Evolutionary conservation across 306 rosid genomes (phyloP), one percentile per base, ranked within the genome.

Genomic region (Cucumis hystrix): DNA sequence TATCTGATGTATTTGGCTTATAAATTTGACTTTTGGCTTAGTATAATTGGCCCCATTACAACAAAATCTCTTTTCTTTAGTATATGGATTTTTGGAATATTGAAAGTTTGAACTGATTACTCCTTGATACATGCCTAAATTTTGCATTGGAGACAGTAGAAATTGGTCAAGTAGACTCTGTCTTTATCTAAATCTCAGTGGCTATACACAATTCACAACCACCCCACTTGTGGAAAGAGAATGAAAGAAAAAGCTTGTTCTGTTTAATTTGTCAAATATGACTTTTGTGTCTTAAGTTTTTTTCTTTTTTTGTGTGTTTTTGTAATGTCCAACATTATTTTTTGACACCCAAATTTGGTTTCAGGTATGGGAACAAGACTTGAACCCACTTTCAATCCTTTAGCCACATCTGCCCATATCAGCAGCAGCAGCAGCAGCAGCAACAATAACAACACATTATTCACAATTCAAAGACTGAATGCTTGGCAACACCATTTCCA

Each of bases 301-400:
- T 70, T 35, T 75, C 49, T 57, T 39, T 57, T 43, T 57, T 43
- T 75, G 33, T 78, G 47, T 57, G 64, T 21, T 20, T 13, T 65
- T 17, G 47, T 68, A 33, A 33, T 58, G 59, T 70, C 49, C 66
- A 49, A 35, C 66, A 57, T 37, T 63, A 52, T 52, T 52, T 13
- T 69, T 49, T 69, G 58, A 75, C 52, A 72, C 49, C 73, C 54
- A 58, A 11, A 11, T 78, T 57, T 75, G 79, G 57, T 86, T 83
- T 55, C 97, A 92, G 98, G 91, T 75, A 95, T 92, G 99, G 99
- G 89, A 84, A 92, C 93, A 83, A 87, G 88, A 82, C 47, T 85
- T 85, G 93, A 95, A 76, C 82, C 79, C 83, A 80, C 88, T 76
- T 76, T 86, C 89, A 86, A 92, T 86, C 79, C 82, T 75, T 78